Conservation (phyloP, 164 flowering plant species). For the Berberis thunbergii region DNA sequence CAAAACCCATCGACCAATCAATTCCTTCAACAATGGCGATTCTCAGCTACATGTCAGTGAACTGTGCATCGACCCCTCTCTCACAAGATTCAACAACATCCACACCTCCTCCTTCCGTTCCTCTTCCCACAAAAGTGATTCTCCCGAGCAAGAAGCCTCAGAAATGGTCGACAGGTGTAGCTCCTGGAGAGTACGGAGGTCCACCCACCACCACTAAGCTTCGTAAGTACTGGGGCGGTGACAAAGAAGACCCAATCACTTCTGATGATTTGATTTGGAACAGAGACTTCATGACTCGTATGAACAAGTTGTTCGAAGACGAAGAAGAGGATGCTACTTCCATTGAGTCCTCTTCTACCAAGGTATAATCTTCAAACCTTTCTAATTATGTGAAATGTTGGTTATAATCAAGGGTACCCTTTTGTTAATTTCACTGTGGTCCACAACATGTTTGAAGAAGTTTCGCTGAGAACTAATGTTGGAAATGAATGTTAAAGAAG, state of each 20-base stretch:
- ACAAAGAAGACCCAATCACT: slow-evolving; percentile 65
- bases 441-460: too few species aligned
- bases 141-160: slow-evolving; percentile 74
- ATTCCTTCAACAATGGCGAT: slow-evolving; percentile 12
- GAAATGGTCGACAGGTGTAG: slow-evolving; percentile 84
- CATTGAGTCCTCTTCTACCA: slow-evolving; percentile 17
- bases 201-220: slow-evolving; percentile 79
- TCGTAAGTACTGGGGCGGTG: slow-evolving; percentile 89
- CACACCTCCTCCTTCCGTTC: slow-evolving; percentile 2
- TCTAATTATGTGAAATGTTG: background rate
- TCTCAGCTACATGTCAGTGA: slow-evolving; percentile 16
- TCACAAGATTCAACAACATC: slow-evolving; percentile 10
- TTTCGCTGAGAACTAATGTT: too few species aligned
- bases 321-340: slow-evolving; percentile 17
- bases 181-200: slow-evolving; percentile 94
- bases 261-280: slow-evolving; percentile 86
- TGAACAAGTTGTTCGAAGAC: slow-evolving; percentile 40
- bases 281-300: slow-evolving; percentile 71
- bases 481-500: background rate
- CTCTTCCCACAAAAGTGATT: slow-evolving; percentile 33
- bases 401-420: background rate
- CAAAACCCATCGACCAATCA: background rate
- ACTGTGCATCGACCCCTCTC: slow-evolving; percentile 12
- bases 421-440: background rate
- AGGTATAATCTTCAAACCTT: slow-evolving; percentile 24